Conservation (phyloP, 345 rosid genomes). For the Ceriops tagal region DNA sequence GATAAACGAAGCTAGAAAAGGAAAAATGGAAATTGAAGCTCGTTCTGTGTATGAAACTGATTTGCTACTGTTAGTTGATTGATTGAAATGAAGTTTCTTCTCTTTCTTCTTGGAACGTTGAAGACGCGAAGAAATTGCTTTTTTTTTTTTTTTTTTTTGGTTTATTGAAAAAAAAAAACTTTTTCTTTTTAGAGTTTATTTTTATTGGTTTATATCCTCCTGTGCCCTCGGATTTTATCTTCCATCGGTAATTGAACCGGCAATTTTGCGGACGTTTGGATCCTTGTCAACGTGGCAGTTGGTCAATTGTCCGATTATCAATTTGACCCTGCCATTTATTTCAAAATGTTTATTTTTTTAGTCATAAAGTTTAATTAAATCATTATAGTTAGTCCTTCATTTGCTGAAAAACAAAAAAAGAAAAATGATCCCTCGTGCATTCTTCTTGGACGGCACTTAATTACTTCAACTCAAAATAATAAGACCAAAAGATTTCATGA, state of each 20-base stretch:
- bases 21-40: conserved; percentile 6
- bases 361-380: not conserved
- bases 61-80: not conserved
- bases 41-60: not conserved
- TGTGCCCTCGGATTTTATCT: too few relatives aligned
- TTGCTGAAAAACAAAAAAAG: not conserved
- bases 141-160: not conserved
- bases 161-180: not conserved
- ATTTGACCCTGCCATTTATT: too few relatives aligned
- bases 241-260: not conserved
- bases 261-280: conserved; percentile 21
- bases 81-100: not conserved
- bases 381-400: not conserved
- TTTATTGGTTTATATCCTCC: too few relatives aligned
- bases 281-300: not conserved
- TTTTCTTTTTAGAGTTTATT: not conserved
- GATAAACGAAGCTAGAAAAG: not conserved
- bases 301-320: not conserved
- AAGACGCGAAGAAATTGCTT: conserved; percentile 22
- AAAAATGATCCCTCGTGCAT: too few relatives aligned
- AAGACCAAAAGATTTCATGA: too few relatives aligned
- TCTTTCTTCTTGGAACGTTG: not conserved
- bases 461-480: too few relatives aligned
- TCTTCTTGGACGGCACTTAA: too few relatives aligned
- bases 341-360: too few relatives aligned